A percentile compares a stretch with the other conserved stretches of the same genome.
Conservation (phyloP, 495 filamentous ascomycete genomes). For the Penicillium roqueforti region DNA sequence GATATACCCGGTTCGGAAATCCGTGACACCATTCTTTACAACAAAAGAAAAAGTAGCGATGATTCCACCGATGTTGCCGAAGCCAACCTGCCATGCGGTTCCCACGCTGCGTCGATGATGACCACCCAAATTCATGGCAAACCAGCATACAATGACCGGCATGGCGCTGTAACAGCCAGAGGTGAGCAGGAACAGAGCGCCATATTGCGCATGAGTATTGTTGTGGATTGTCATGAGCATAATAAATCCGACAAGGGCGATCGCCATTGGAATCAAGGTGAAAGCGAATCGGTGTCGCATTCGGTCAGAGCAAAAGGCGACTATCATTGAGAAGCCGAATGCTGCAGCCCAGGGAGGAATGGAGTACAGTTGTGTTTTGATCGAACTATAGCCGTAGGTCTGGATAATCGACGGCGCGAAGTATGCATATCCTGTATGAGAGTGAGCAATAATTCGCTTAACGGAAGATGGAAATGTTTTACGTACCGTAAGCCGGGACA, state of each 20-base stretch:
- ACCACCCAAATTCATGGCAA: constrained; percentile 85
- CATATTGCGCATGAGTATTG: constrained; percentile 58
- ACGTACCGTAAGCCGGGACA: constrained; percentile 75
- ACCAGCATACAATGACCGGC: constrained; percentile 89
- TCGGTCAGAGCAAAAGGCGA: constrained; percentile 66
- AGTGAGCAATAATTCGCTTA: constrained; percentile 10
- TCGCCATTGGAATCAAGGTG: constrained; percentile 55
- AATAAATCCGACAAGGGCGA: constrained; percentile 66
- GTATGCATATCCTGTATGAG: constrained; percentile 55
- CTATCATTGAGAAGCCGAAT: constrained; percentile 69
- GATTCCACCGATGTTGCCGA: constrained; percentile 91
- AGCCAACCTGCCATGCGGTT: constrained; percentile 83
- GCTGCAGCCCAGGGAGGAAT: constrained; percentile 86
- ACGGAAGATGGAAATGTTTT: constrained; percentile 20
- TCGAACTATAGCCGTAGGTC: constrained; percentile 59
- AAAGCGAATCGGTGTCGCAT: constrained; percentile 72
- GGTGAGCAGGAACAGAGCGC: constrained; percentile 68
- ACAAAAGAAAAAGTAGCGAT: constrained; percentile 84
- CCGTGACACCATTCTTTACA: constrained; percentile 58
- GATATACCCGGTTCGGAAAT: constrained; percentile 68
- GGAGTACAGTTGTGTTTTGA: constrained; percentile 73
- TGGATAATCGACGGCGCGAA: constrained; percentile 76
- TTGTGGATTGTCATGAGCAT: constrained; percentile 66
- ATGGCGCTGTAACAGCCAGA: constrained; percentile 63
- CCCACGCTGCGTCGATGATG: constrained; percentile 82